These are phyloP conservation scores for Fusarium staphyleae DNA, from an alignment of 2,329 filamentous ascomycete genomes.

Conservation along the genomic window DNA sequence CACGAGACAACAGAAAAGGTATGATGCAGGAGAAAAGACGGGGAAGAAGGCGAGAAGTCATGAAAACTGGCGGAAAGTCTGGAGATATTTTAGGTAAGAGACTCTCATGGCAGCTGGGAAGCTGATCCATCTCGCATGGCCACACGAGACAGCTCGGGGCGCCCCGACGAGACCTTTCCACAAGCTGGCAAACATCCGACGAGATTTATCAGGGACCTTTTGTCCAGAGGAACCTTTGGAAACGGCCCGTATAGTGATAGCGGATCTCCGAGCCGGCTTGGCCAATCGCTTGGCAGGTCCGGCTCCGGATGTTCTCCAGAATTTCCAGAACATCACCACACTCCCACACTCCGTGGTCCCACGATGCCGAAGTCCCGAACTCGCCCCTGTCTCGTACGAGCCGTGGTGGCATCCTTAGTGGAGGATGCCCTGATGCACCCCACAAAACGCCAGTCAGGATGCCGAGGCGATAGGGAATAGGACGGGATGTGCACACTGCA, in stretches of 20 bases:
- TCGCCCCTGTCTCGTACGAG: conserved; percentile 33
- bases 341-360: neutral
- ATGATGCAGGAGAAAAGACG: neutral
- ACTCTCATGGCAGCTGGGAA: neutral
- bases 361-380: conserved; percentile 33
- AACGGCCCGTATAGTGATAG: conserved; percentile 31
- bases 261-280: conserved; percentile 3
- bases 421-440: conserved; percentile 14
- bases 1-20: conserved; percentile 3
- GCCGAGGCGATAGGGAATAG: conserved; percentile 26
- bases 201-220: neutral
- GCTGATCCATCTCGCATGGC: neutral
- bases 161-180: conserved; percentile 11
- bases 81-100: conserved; percentile 2
- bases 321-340: conserved; percentile 39
- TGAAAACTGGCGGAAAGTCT: neutral
- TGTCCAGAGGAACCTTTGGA: conserved; percentile 30
- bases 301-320: conserved; percentile 16
- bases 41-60: conserved; percentile 1
- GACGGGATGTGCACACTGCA: conserved; percentile 11
- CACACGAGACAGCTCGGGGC: neutral
- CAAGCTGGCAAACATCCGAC: conserved; percentile 33
- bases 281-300: conserved; percentile 26
- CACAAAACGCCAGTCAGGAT: conserved; percentile 11
- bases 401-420: conserved; percentile 20